Conservation (phyloP, 352 stramenopile species). For the Stramenopiles sp. region DNA sequence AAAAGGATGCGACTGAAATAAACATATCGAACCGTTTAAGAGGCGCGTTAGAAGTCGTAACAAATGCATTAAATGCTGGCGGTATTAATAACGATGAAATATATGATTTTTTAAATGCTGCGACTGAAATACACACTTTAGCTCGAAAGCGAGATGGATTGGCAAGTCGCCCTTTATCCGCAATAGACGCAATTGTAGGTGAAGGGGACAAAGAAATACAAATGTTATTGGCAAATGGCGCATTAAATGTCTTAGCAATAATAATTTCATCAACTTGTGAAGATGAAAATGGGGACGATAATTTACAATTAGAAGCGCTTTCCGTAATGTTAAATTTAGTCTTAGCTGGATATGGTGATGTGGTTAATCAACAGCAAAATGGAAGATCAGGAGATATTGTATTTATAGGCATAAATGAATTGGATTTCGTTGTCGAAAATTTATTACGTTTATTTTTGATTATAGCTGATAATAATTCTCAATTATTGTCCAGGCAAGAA, state of each 20-base stretch:
- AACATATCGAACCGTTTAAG: not conserved
- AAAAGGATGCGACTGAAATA: not conserved
- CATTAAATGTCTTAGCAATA: not conserved
- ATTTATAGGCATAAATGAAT: too few relatives aligned
- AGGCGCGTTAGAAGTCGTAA: not conserved
- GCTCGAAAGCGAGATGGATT: not conserved
- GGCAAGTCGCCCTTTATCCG: not conserved
- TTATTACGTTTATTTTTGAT: not conserved
- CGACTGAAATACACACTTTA: not conserved
- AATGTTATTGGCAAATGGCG: not conserved
- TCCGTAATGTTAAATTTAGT: too few relatives aligned
- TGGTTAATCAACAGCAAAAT: too few relatives aligned
- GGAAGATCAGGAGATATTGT: too few relatives aligned
- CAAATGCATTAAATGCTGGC: not conserved
- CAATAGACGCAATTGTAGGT: not conserved
- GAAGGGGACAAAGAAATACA: not conserved
- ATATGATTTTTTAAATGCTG: not conserved
- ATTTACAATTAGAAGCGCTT: not conserved
- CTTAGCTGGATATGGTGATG: too few relatives aligned
- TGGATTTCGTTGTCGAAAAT: not conserved
- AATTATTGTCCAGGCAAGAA: not conserved
- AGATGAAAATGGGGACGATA: not conserved
- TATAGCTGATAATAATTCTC: not conserved
- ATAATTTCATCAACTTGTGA: not conserved
- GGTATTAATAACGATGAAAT: not conserved